These are phyloP conservation scores for Dactylellina cionopaga DNA, from an alignment of 2,329 filamentous ascomycete genomes.

Conservation along the genomic window DNA sequence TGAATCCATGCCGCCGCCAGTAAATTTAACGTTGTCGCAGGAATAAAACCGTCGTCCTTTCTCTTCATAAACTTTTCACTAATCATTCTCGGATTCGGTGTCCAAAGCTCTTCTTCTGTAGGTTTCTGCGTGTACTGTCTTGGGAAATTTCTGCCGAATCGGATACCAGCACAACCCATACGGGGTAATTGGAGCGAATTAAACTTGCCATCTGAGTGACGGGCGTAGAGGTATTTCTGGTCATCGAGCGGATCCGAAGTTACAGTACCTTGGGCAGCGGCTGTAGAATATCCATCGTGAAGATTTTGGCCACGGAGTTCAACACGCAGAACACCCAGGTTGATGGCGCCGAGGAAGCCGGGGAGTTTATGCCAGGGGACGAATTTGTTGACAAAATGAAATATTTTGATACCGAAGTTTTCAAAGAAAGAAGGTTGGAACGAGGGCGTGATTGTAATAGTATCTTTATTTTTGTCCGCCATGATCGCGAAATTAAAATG, in stretches of 20 bases:
- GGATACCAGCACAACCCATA: constrained; percentile 64
- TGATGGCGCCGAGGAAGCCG: constrained; percentile 61
- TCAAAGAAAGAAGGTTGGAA: constrained; percentile 58
- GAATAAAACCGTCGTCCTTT: constrained; percentile 61
- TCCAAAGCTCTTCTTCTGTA: constrained; percentile 62
- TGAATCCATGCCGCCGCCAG: constrained; percentile 66
- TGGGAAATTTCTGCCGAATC: constrained; percentile 64
- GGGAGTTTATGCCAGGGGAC: constrained; percentile 64
- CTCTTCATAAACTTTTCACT: constrained; percentile 62
- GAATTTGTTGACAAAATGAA: constrained; percentile 61
- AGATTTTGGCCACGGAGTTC: constrained; percentile 64
- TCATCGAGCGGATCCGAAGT: constrained; percentile 58
- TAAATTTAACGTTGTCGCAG: constrained; percentile 63
- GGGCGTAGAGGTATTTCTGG: constrained; percentile 59
- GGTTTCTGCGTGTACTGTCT: constrained; percentile 60
- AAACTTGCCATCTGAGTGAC: constrained; percentile 64
- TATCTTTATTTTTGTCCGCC: constrained; percentile 17
- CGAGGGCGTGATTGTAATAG: constrained; percentile 34
- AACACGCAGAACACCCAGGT: constrained; percentile 61
- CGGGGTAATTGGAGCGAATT: constrained; percentile 62
- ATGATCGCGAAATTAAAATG: not conserved
- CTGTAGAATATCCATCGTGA: constrained; percentile 62
- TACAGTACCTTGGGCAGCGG: constrained; percentile 60
- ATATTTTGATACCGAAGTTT: constrained; percentile 58
- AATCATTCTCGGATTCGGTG: constrained; percentile 63